Conservation (phyloP, 2,329 filamentous ascomycete genomes). For the Hypoxylon sp. region DNA sequence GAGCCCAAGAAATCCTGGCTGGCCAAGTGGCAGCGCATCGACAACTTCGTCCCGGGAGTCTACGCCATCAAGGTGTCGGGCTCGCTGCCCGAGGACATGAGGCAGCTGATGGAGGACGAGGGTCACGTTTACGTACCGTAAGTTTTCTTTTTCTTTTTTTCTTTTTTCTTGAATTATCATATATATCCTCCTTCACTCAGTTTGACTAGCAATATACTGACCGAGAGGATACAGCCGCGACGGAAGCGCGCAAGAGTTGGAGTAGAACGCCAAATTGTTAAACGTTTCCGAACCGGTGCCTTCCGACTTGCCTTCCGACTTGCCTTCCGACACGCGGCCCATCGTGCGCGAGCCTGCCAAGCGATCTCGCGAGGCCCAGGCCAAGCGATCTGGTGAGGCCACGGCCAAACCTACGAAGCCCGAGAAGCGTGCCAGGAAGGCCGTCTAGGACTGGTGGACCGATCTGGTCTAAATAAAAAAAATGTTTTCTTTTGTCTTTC, state of each 20-base stretch:
- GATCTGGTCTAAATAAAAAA: too few species aligned
- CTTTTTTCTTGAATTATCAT: too few species aligned
- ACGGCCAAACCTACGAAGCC: background rate
- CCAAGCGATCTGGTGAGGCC: too few species aligned
- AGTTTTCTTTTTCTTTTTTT: conserved; percentile 57
- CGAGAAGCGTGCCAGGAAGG: background rate
- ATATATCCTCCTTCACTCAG: too few species aligned
- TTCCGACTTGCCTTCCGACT: background rate
- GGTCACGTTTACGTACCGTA: conserved; percentile 74
- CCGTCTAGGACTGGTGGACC: background rate
- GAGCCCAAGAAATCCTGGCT: conserved; percentile 92
- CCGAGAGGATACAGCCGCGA: conserved; percentile 37
- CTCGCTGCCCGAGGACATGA: conserved; percentile 75
- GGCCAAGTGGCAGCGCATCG: conserved; percentile 93
- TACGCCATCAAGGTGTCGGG: conserved; percentile 97
- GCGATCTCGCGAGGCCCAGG: too few species aligned
- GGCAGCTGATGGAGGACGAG: conserved; percentile 71
- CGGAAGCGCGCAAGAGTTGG: conserved; percentile 41
- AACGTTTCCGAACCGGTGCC: background rate
- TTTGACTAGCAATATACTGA: background rate
- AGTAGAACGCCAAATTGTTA: conserved; percentile 24
- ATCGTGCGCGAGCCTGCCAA: background rate
- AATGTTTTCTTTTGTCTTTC: background rate
- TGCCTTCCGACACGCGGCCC: background rate
- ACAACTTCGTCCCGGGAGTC: conserved; percentile 86